A percentile compares a stretch with the other conserved stretches of the same genome.
Conservation (phyloP, 495 filamentous ascomycete genomes). For the Aspergillus egyptiacus region DNA sequence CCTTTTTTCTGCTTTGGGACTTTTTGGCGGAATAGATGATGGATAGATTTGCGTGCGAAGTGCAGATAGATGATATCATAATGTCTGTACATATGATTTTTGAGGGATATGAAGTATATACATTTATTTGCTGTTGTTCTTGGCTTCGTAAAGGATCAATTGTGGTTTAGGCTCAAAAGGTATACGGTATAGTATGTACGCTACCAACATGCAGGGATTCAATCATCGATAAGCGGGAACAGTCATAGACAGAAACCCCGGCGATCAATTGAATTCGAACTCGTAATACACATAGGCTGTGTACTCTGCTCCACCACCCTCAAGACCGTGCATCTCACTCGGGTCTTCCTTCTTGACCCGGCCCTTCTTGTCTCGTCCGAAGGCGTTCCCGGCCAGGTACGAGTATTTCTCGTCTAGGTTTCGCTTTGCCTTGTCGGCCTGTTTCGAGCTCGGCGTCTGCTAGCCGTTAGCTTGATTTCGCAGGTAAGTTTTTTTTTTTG, state of each 20-base stretch:
- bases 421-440: slow-evolving; percentile 70
- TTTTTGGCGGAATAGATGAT: too few species aligned
- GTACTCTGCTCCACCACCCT: slow-evolving; percentile 72
- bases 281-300: slow-evolving; percentile 97
- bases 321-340: slow-evolving; percentile 69
- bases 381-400: slow-evolving; percentile 91
- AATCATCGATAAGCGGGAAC: not conserved
- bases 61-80: not conserved
- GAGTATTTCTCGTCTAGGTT: slow-evolving; percentile 81
- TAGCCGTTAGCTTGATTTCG: not conserved
- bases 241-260: slow-evolving; percentile 1
- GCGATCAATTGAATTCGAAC: slow-evolving; percentile 60
- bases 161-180: not conserved
- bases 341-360: slow-evolving; percentile 84
- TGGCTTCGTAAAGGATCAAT: not conserved
- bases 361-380: slow-evolving; percentile 90
- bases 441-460: slow-evolving; percentile 70
- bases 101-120: not conserved
- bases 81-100: not conserved
- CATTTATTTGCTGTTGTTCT: not conserved
- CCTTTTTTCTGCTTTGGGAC: too few species aligned
- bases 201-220: slow-evolving; percentile 9
- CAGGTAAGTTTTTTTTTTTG: not conserved
- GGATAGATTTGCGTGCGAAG: not conserved
- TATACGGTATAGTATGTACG: slow-evolving; percentile 15